Base-by-base conservation (phyloP, 768 basidiomycete species). In the Neoboletus subvelutipes region DNA sequence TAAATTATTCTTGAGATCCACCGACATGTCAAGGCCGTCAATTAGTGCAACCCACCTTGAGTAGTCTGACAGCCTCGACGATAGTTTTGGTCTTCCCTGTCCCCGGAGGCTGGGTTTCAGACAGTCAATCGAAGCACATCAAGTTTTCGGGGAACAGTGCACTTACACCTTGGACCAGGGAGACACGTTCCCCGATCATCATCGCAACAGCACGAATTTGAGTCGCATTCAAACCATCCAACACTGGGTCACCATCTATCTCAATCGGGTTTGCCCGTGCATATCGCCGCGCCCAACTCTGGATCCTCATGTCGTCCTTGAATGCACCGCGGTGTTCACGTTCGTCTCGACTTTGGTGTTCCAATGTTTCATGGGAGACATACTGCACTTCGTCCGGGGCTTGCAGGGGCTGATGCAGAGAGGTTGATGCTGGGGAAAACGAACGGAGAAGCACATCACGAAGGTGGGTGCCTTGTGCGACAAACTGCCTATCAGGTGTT, bases 61-160 rank as follows among this genome's bases (percentile, higher is more conserved):
- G 81, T 18, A 95, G 67, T 61, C 83, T 87, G 56, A 92, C 79
- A 0, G 90, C 80, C 68, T 95, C 87, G n/a, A 93, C 85, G 45
- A 95, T 93, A 0, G 92, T 95, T 69, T 88, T 87, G 2, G 94
- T 95, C 73, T 98, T 98, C 36, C 94, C 94, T 0, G 92, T 94
- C 22, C 93, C 93, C 20, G 92, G 93, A 40, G 93, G 92, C 90
- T 92, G 64, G 18, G 60, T 48, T 52, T 33, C 54, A 47, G 45
- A 52, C 17, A 15, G 28, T 52, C 20, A 36, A 51, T 57, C 20
- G 56, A 36, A 36, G 26, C 34, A 28, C 12, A 15, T 46, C 11
- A 15, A 48, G 41, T 28, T n/a, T 33, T 37, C 15, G 4, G 33
- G 3, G 29, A 42, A 47, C 2, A 8, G 3, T n/a, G 18, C 4